phyloP scores from a whole-genome alignment of 345 rosid genomes.

The Gossypium sturtianum region DNA sequence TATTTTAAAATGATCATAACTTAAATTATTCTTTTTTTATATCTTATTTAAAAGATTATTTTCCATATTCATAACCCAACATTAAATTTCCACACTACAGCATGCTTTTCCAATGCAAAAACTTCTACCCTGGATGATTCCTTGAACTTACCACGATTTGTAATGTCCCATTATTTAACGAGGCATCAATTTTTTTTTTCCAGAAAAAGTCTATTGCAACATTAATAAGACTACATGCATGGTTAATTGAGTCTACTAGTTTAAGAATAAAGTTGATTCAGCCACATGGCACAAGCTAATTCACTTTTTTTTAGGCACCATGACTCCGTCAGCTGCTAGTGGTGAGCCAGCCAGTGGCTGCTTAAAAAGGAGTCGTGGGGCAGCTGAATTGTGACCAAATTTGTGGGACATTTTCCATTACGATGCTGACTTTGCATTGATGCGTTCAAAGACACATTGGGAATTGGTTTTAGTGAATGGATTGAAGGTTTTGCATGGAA shows the following conservation, averaged over 20 bases:
- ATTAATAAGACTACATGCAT: not conserved
- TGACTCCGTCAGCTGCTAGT: not conserved
- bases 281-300: not conserved
- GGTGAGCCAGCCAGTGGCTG: not conserved
- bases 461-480: not conserved
- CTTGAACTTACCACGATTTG: constrained; percentile 2
- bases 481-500: no score
- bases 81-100: not conserved
- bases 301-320: not conserved
- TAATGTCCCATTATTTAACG: not conserved
- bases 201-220: not conserved
- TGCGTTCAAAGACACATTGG: not conserved
- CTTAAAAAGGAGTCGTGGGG: not conserved
- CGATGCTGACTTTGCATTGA: not conserved
- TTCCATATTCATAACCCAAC: no score
- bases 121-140: not conserved
- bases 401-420: not conserved
- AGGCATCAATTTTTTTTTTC: not conserved
- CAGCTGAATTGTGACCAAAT: not conserved
- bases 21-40: no score
- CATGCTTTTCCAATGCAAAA: not conserved
- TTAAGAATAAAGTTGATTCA: not conserved
- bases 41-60: no score
- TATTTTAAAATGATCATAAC: no score
- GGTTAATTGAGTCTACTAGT: not conserved